Evolutionary conservation across 1,139 yeast species (phyloP).

Genomic region (Ogataea hybrid): DNA sequence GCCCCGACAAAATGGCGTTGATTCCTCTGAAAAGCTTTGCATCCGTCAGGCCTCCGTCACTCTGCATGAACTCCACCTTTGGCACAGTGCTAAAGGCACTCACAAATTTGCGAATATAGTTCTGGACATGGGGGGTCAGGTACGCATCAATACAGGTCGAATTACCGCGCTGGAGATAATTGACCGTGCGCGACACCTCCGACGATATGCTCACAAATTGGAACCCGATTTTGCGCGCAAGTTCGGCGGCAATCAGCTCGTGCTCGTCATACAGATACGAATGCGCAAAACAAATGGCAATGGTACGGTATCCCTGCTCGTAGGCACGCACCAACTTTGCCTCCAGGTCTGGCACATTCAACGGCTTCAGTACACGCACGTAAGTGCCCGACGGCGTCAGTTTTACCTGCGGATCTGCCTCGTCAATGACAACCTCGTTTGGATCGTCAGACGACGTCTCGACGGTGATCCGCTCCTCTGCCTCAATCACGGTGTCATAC

Average conservation of each 20-base stretch:
- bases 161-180: no score
- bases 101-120: no score
- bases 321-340: conserved; percentile 34
- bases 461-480: conserved; percentile 34
- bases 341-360: conserved; percentile 42
- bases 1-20: no score
- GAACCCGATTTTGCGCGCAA: conserved; percentile 37
- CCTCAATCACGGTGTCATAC: conserved; percentile 51
- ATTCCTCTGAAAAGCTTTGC: no score
- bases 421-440: conserved; percentile 28
- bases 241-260: conserved; percentile 31
- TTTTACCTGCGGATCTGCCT: conserved; percentile 34
- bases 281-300: conserved; percentile 36
- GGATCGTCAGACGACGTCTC: conserved; percentile 33
- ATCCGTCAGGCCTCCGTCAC: no score
- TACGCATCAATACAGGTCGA: no score
- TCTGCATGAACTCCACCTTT: no score
- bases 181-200: no score
- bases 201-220: no score
- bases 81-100: no score
- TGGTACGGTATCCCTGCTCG: conserved; percentile 29
- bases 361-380: conserved; percentile 36
- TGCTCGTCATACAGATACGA: conserved; percentile 34
- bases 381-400: conserved; percentile 37
- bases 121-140: no score